Conservation (phyloP, 2,329 filamentous ascomycete genomes). For the Celoporthe dispersa region DNA sequence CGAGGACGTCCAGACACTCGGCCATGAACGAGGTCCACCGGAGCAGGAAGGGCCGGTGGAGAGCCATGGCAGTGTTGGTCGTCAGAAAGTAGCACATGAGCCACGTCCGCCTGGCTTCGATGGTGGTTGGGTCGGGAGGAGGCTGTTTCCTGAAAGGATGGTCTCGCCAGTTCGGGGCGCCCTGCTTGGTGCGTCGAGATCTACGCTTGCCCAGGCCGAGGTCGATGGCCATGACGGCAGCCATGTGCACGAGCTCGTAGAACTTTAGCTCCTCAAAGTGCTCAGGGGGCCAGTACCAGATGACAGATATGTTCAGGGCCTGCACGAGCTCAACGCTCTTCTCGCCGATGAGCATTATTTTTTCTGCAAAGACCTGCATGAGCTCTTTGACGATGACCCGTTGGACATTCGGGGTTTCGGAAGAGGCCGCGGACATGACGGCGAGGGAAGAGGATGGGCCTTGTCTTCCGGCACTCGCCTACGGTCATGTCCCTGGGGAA, state of each 20-base stretch:
- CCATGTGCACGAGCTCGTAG: constrained; percentile 83
- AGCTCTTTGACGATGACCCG: constrained; percentile 68
- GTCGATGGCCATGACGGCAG: constrained; percentile 81
- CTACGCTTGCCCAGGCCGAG: constrained; percentile 67
- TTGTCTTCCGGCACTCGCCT: constrained; percentile 59
- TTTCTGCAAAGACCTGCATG: constrained; percentile 74
- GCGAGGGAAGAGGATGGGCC: constrained; percentile 73
- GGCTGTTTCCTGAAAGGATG: constrained; percentile 47
- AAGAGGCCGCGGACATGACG: constrained; percentile 68
- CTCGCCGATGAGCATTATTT: constrained; percentile 73
- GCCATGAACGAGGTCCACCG: constrained; percentile 65
- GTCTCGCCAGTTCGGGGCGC: constrained; percentile 47
- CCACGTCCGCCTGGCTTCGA: constrained; percentile 63
- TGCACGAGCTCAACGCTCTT: constrained; percentile 86
- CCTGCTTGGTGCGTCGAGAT: constrained; percentile 39
- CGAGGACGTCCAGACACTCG: constrained; percentile 61
- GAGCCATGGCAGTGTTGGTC: constrained; percentile 63
- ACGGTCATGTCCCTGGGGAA: constrained; percentile 59
- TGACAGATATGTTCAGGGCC: constrained; percentile 72
- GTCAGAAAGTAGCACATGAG: constrained; percentile 63
- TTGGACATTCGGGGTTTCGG: constrained; percentile 61
- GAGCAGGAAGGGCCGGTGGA: constrained; percentile 64
- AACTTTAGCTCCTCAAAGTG: constrained; percentile 87
- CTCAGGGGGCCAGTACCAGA: constrained; percentile 86
- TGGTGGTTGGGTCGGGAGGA: constrained; percentile 55